Percentiles rank a stretch among this genome's conserved stretches.
These are phyloP conservation scores for Aphanomyces stellatus DNA, from an alignment of 352 stramenopile species.

Conservation along the genomic window DNA sequence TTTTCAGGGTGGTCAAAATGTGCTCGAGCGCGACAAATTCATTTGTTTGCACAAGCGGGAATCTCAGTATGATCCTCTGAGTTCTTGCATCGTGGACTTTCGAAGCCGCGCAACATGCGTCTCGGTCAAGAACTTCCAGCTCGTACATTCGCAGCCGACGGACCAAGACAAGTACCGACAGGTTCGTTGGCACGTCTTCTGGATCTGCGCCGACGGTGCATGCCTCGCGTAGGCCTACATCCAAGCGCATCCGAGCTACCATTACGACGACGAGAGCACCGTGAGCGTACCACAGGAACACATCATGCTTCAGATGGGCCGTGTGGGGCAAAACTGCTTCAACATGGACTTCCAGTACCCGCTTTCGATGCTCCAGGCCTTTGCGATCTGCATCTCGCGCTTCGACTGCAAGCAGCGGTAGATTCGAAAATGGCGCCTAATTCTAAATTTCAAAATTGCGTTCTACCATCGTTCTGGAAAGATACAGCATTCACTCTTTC, in stretches of 20 bases:
- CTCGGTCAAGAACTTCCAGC: slow-evolving; percentile 90
- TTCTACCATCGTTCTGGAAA: neutral
- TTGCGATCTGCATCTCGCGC: slow-evolving; percentile 86
- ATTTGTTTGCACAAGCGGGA: slow-evolving; percentile 79
- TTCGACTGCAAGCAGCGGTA: slow-evolving; percentile 87
- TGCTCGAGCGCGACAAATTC: slow-evolving; percentile 67
- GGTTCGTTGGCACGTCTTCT: neutral
- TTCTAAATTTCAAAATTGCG: slow-evolving; percentile 4
- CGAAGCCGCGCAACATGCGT: slow-evolving; percentile 83
- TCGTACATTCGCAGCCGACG: slow-evolving; percentile 75
- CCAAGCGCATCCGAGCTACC: slow-evolving; percentile 56
- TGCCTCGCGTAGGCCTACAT: slow-evolving; percentile 40
- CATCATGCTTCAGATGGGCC: slow-evolving; percentile 76
- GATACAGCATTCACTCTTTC: neutral
- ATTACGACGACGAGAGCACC: slow-evolving; percentile 79
- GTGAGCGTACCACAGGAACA: slow-evolving; percentile 72
- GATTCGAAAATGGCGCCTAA: slow-evolving; percentile 16
- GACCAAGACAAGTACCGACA: slow-evolving; percentile 42
- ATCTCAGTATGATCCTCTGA: slow-evolving; percentile 86
- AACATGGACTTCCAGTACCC: slow-evolving; percentile 93
- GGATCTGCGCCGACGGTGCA: slow-evolving; percentile 19
- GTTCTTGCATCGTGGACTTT: slow-evolving; percentile 90
- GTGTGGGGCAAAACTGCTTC: slow-evolving; percentile 90
- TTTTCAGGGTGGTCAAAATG: slow-evolving; percentile 63
- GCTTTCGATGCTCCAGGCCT: slow-evolving; percentile 87